phyloP scores from a whole-genome alignment of 2,329 filamentous ascomycete genomes.

The Metarhizium rileyi region DNA sequence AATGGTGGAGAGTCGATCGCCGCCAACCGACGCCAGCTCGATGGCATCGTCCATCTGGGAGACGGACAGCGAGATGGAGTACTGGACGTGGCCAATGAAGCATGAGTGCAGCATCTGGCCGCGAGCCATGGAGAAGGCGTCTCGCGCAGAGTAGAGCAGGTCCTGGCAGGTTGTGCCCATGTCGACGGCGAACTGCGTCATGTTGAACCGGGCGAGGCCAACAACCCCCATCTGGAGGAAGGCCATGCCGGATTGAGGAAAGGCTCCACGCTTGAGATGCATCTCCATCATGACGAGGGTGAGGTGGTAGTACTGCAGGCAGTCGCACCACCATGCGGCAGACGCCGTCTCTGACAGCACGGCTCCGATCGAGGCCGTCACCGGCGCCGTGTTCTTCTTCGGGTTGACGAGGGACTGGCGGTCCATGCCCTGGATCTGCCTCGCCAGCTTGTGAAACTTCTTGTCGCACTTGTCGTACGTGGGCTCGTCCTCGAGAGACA shows the following conservation, averaged over 20 bases:
- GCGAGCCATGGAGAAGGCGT: constrained; percentile 56
- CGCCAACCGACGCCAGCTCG: constrained; percentile 55
- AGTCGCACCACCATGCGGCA: constrained; percentile 65
- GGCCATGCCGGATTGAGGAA: constrained; percentile 58
- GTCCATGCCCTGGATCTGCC: constrained; percentile 50
- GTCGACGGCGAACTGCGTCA: constrained; percentile 57
- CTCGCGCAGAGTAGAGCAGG: constrained; percentile 52
- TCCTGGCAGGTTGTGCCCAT: constrained; percentile 53
- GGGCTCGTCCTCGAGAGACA: constrained; percentile 54
- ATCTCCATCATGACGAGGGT: constrained; percentile 56
- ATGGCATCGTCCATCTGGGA: constrained; percentile 54
- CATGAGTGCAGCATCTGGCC: constrained; percentile 60
- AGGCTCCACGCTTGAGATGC: constrained; percentile 53
- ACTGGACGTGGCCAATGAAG: constrained; percentile 61
- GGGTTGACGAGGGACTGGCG: constrained; percentile 34
- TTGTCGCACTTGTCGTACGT: constrained; percentile 69
- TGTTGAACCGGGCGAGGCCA: constrained; percentile 58
- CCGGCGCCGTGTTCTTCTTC: constrained; percentile 36
- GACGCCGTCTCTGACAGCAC: constrained; percentile 61
- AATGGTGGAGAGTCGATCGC: constrained; percentile 63
- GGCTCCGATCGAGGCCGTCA: constrained; percentile 54
- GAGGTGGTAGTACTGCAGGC: constrained; percentile 62
- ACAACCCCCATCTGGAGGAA: constrained; percentile 62
- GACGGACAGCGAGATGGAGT: constrained; percentile 48
- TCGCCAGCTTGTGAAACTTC: constrained; percentile 56